These are phyloP conservation scores for Rubia occidens DNA, from an alignment of 305 asterid species.

Conservation along the genomic window DNA sequence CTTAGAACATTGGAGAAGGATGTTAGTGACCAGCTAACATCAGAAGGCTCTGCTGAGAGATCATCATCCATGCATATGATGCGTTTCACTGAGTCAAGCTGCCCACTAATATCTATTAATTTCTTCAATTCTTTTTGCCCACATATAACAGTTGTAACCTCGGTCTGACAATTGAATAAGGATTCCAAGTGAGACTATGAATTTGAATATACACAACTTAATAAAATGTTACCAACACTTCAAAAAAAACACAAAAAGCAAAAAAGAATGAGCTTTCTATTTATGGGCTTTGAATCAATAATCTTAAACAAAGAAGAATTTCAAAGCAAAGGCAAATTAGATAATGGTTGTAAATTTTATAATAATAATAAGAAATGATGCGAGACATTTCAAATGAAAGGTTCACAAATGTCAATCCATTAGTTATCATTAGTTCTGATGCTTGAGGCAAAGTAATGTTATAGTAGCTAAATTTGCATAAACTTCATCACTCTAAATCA, in stretches of 20 bases:
- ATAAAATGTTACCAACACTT: neutral
- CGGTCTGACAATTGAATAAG: slow-evolving; percentile 65
- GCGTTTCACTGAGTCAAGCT: slow-evolving; percentile 81
- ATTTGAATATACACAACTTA: neutral
- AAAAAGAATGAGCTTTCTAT: neutral
- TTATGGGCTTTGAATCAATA: too few relatives aligned
- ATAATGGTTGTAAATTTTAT: too few relatives aligned
- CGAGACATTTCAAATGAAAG: neutral
- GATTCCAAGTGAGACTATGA: slow-evolving; percentile 14
- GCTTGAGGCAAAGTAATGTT: neutral
- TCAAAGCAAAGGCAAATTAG: too few relatives aligned
- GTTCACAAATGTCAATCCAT: neutral
- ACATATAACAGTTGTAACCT: slow-evolving; percentile 93
- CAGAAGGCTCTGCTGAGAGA: slow-evolving; percentile 40
- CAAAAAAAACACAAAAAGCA: neutral
- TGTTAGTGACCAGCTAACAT: slow-evolving; percentile 50
- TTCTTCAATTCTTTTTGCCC: slow-evolving; percentile 88
- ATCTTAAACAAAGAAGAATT: too few relatives aligned
- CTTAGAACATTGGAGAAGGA: slow-evolving; percentile 65
- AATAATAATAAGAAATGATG: neutral
- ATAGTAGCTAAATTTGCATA: neutral
- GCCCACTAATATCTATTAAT: slow-evolving; percentile 66
- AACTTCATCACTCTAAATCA: neutral
- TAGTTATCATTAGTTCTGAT: neutral
- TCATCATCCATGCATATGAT: slow-evolving; percentile 83